Base-by-base conservation (phyloP, 2,329 filamentous ascomycete species). In the Fusarium goolgardi region DNA sequence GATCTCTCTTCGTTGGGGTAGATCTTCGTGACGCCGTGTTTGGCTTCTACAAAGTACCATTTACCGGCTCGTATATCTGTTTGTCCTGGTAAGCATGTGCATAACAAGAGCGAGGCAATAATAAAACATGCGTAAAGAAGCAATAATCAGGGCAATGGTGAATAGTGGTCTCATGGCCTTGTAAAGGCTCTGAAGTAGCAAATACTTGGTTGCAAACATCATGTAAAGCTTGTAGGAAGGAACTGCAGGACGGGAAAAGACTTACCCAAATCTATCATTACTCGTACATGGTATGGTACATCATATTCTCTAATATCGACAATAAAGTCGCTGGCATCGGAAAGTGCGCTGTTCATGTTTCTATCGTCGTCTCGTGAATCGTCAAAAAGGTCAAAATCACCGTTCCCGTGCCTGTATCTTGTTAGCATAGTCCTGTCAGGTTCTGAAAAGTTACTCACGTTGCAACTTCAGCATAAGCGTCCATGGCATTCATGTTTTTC, bases 151-250 rank as follows among this genome's bases (percentile, higher is more conserved):
- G 86, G 88, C 88, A 88, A 87, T 85, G 92, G 94, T 95, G 91
- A 91, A 77, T 89, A 88, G 85, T 86, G 90, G 93, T 99, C 95
- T 99, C 96, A 98, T 97, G 83, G 93, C 94, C 88, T 81, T 82
- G 39, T 18, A 83, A 83, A 78, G 89, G 93, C 94, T 99, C 96
- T 97, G 95, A 98, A 99, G 96, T 98, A 98, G 96, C 96, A 98
- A 98, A 98, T 98, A 98, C 94, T 93, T 94, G 85, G 82, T 89
- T 91, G 90, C 88, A 91, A 91, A 87, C 95, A 98, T 98, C 95
- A 94, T 96, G 27, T 52, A 65, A 58, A 57, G 53, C 44, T 51
- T 41, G 25, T 32, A 18, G 18, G 39, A 29, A 39, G 31, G 31
- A 27, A 25, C 23, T 7, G 20, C 6, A 31, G 37, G 8, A 21